Conservation (phyloP, 331 rosid species). For the Quercus phellos region DNA sequence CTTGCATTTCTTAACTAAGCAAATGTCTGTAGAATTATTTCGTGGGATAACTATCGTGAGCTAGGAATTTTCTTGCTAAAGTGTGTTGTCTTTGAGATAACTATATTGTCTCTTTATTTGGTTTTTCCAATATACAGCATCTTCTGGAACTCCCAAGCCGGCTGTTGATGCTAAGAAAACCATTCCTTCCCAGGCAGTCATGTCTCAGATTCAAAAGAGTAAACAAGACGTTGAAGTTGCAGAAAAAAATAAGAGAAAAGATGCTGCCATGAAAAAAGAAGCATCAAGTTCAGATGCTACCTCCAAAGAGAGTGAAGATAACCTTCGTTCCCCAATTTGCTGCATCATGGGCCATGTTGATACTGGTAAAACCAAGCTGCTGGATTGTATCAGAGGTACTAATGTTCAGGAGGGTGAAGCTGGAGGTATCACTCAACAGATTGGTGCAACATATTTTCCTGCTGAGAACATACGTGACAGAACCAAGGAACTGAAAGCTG, state of each 20-base stretch:
- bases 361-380: conserved; percentile 89
- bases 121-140: conserved; percentile 12
- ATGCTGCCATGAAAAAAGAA: conserved; percentile 23
- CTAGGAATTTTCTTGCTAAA: background rate
- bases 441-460: conserved; percentile 95
- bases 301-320: conserved; percentile 46
- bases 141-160: conserved; percentile 19
- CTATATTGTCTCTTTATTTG: background rate
- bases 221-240: conserved; percentile 30
- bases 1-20: background rate
- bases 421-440: conserved; percentile 99
- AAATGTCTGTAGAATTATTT: background rate
- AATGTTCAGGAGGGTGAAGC: conserved; percentile 99
- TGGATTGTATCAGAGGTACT: conserved; percentile 91
- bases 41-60: background rate
- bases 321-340: conserved; percentile 97
- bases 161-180: conserved; percentile 33
- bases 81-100: background rate
- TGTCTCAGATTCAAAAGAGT: conserved; percentile 33
- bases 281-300: conserved; percentile 22
- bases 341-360: conserved; percentile 99
- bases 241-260: conserved; percentile 33
- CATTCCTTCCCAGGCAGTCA: conserved; percentile 30
- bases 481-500: conserved; percentile 89
- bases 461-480: conserved; percentile 87